Percentiles rank a stretch among this genome's conserved stretches.
These are phyloP conservation scores for Podaxis sp. DNA, from an alignment of 768 basidiomycete genomes.

Conservation along the genomic window DNA sequence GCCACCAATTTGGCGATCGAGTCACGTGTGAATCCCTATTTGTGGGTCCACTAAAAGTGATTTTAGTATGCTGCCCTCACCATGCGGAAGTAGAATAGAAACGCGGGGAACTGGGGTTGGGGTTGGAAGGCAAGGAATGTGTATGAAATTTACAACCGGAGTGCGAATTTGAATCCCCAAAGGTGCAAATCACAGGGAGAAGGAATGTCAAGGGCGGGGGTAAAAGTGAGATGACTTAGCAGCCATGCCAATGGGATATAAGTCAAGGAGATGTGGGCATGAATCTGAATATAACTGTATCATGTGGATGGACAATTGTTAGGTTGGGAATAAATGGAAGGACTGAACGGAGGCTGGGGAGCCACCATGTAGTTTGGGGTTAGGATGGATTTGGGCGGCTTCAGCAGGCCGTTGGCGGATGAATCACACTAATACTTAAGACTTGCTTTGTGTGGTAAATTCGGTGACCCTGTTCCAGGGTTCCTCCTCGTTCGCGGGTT, in stretches of 20 bases:
- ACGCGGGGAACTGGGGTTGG: not conserved
- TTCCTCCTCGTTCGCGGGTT: slow-evolving; percentile 11
- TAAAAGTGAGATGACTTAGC: too few relatives aligned
- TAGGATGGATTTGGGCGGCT: slow-evolving; percentile 8
- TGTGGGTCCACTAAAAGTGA: not conserved
- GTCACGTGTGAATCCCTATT: not conserved
- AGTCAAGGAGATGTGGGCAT: too few relatives aligned
- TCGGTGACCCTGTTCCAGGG: slow-evolving; percentile 27
- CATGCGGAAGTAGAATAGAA: not conserved
- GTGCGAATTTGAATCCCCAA: too few relatives aligned
- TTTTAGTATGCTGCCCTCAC: slow-evolving; percentile 5
- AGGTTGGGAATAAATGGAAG: slow-evolving; percentile 14
- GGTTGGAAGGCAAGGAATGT: too few relatives aligned
- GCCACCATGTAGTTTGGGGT: not conserved
- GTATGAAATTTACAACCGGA: too few relatives aligned
- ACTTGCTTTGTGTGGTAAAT: slow-evolving; percentile 27
- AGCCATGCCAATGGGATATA: too few relatives aligned
- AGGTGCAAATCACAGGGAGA: too few relatives aligned
- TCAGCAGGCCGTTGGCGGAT: slow-evolving; percentile 18
- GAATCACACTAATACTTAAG: slow-evolving; percentile 24
- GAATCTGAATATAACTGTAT: too few relatives aligned
- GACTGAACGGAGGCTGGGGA: slow-evolving; percentile 1
- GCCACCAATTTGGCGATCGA: slow-evolving; percentile 1
- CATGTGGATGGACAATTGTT: slow-evolving; percentile 10
- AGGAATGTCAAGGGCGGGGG: too few relatives aligned